phyloP scores from a whole-genome alignment of 106 monocot genomes.

The Narthecium ossifragum region DNA sequence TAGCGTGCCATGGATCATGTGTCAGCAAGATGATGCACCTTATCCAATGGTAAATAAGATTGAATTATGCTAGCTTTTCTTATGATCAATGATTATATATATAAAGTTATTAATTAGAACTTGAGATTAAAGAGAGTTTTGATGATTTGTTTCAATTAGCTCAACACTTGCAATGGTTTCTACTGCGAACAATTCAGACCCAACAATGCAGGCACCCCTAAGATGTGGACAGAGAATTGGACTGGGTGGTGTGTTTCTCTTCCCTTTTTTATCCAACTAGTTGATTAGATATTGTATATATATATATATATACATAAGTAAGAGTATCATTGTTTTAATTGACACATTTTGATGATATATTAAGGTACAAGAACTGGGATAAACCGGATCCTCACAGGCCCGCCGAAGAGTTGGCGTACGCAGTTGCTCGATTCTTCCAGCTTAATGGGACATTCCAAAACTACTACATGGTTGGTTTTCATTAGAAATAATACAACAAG shows the following conservation, averaged over 20 bases:
- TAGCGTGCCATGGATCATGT: slow-evolving; percentile 38
- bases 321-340: too few relatives aligned
- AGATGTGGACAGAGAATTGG: slow-evolving; percentile 86
- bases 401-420: slow-evolving; percentile 52
- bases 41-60: slow-evolving; percentile 31
- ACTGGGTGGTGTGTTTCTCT: slow-evolving; percentile 47
- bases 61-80: too few relatives aligned
- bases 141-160: slow-evolving; percentile 20
- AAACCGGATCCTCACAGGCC: slow-evolving; percentile 46
- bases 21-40: slow-evolving; percentile 39
- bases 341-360: not conserved
- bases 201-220: slow-evolving; percentile 40
- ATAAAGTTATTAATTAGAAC: not conserved
- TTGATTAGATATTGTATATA: too few relatives aligned
- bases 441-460: slow-evolving; percentile 47
- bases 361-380: slow-evolving; percentile 62
- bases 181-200: slow-evolving; percentile 43
- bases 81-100: not conserved
- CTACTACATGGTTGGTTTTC: slow-evolving; percentile 72
- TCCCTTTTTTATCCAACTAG: not conserved
- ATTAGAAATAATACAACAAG: too few relatives aligned
- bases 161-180: slow-evolving; percentile 66
- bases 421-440: slow-evolving; percentile 59
- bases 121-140: not conserved
- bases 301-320: not conserved